phyloP scores from a whole-genome alignment of 2,329 filamentous ascomycete species.

The Nigrospora osmanthi region DNA sequence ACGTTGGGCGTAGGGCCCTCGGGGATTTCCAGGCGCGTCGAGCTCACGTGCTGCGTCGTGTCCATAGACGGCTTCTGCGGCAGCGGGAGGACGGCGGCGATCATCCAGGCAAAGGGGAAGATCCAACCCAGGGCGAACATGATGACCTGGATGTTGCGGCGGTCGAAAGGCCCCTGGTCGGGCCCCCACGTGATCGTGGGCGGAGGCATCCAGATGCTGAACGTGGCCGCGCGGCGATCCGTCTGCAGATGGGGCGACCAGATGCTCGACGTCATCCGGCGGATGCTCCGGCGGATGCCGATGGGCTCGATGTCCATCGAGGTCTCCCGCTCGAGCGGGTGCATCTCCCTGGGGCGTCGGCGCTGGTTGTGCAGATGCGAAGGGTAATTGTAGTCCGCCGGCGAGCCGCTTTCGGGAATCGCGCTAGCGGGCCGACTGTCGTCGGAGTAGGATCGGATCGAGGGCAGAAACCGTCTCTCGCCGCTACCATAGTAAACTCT shows the following conservation, averaged over 20 bases:
- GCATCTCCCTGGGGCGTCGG: slow-evolving; percentile 19
- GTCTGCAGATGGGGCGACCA: slow-evolving; percentile 68
- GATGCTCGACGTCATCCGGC: slow-evolving; percentile 50
- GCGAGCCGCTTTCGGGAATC: slow-evolving; percentile 35
- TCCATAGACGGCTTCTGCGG: slow-evolving; percentile 50
- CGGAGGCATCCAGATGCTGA: slow-evolving; percentile 65
- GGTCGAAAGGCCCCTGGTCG: slow-evolving; percentile 52
- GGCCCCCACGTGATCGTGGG: slow-evolving; percentile 61
- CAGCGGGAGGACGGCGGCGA: slow-evolving; percentile 67
- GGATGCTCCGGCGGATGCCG: slow-evolving; percentile 19
- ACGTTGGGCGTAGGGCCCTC: slow-evolving; percentile 12
- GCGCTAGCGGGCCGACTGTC: slow-evolving; percentile 40
- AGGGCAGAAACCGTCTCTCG: slow-evolving; percentile 42
- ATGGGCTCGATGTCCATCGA: slow-evolving; percentile 35
- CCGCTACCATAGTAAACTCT: slow-evolving; percentile 66
- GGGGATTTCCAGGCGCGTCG: slow-evolving; percentile 29
- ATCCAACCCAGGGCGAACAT: slow-evolving; percentile 73
- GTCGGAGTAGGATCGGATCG: slow-evolving; percentile 38
- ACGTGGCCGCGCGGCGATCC: slow-evolving; percentile 51
- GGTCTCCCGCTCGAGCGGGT: slow-evolving; percentile 20
- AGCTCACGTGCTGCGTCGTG: slow-evolving; percentile 35
- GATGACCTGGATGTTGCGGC: slow-evolving; percentile 66
- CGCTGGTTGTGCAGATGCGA: slow-evolving; percentile 20
- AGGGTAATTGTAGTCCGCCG: slow-evolving; percentile 39
- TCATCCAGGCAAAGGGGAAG: slow-evolving; percentile 74